Conservation (phyloP, 2,329 filamentous ascomycete genomes). For the Cryphonectria radicalis region DNA sequence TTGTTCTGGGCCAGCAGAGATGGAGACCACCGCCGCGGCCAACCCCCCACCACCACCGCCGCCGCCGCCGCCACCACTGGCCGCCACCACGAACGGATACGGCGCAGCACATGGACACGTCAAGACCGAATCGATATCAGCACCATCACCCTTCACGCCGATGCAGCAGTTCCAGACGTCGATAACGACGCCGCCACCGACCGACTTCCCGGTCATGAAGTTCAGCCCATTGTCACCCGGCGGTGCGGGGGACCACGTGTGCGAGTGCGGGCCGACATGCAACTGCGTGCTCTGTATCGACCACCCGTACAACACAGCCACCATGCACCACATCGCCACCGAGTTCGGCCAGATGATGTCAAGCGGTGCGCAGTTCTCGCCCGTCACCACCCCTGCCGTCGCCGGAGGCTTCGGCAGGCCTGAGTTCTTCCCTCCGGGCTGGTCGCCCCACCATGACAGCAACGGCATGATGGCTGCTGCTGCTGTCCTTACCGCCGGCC, state of each 20-base stretch:
- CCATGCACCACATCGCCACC: constrained; percentile 43
- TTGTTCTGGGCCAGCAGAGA: constrained; percentile 50
- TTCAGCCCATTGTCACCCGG: constrained; percentile 35
- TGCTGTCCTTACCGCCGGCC: constrained; percentile 1
- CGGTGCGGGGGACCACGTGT: constrained; percentile 46
- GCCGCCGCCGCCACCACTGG: not conserved
- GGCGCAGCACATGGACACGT: constrained; percentile 18
- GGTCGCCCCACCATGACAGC: constrained; percentile 15
- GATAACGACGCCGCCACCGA: constrained; percentile 29
- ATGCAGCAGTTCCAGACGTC: constrained; percentile 41
- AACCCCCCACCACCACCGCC: constrained; percentile 22
- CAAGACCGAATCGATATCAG: constrained; percentile 33
- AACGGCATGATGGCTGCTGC: constrained; percentile 26
- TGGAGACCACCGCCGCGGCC: constrained; percentile 29
- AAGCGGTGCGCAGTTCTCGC: constrained; percentile 36
- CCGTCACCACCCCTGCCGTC: not conserved
- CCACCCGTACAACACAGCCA: constrained; percentile 70
- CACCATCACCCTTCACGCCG: constrained; percentile 30
- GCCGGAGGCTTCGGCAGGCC: constrained; percentile 29
- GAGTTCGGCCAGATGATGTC: constrained; percentile 35
- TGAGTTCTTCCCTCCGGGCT: constrained; percentile 19
- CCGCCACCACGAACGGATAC: constrained; percentile 16
- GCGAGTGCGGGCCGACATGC: constrained; percentile 68
- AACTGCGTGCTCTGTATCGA: constrained; percentile 70
- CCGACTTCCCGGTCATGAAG: constrained; percentile 45